Evolutionary conservation across 1,284 basidiomycete species (phyloP), one percentile per base, ranked within the genome.

Genomic region (Cryptococcus amylolentus): DNA sequence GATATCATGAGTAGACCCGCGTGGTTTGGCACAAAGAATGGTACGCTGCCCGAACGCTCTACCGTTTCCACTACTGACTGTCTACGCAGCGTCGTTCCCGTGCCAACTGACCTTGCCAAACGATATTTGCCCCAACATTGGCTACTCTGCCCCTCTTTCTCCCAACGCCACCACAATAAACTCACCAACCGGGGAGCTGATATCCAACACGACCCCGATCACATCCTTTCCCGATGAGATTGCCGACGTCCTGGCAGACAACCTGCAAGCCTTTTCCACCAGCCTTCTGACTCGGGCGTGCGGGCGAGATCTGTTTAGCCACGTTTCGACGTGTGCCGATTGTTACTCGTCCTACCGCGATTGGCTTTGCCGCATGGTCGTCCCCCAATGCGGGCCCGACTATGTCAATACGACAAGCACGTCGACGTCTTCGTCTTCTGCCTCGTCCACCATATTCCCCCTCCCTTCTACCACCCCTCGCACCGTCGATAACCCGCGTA

Each of bases 241-340:
- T 40, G 75, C 80, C 10, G 67, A 70, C 2, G 80, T 83, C 8
- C 78, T 91, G 44, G 71, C 84, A 23, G 77, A 80, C 5, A 84
- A 83, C 58, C 76, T 91, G 59, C 75, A 85, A 35, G 88, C 89
- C 67, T 90, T 92, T 75, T 87, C 88, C 1, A 81, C 81, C 1
- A 82, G 84, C 14, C 82, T 93, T 18, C 80, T 81, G 14, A 85
- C 87, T 2, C 83, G 84, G 61, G 84, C 88, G 1, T 92, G 90
- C 67, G 90, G 89, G 4, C 81, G 89, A 26, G 89, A 91, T 71
- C 70, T 81, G 48, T 93, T 91, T 77, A 90, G 88, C 9, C 87
- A 87, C 1, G 77, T 91, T 5, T 84, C 88, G 20, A 82, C 83
- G 1, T 93, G 90, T 67, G 80, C 83, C 12, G 87, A 89, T 72